phyloP scores from a whole-genome alignment of 2,329 filamentous ascomycete genomes.

The Sporothrix brunneoviolacea region DNA sequence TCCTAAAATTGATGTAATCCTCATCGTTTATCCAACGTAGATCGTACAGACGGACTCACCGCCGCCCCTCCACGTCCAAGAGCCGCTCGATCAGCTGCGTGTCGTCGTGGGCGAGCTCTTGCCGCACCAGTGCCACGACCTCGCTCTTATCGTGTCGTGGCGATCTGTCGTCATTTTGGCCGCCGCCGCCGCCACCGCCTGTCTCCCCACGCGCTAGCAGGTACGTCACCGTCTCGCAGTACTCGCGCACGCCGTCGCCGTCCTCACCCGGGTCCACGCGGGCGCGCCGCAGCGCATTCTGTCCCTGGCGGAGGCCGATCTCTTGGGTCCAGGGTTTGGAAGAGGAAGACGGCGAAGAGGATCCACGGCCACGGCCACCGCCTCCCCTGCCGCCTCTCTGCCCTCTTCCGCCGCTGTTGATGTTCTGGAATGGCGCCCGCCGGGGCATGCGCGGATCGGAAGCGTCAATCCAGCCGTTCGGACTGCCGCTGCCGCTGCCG shows the following conservation, averaged over 20 bases:
- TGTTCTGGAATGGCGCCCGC: neutral
- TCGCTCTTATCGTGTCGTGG: slow-evolving; percentile 21
- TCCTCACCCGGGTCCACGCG: slow-evolving; percentile 44
- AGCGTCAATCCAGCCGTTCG: neutral
- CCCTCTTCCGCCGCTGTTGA: neutral
- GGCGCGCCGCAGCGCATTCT: slow-evolving; percentile 45
- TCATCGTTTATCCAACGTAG: neutral
- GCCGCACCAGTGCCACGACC: slow-evolving; percentile 33
- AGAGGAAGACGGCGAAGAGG: neutral
- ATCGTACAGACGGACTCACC: neutral
- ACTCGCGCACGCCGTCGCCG: slow-evolving; percentile 55
- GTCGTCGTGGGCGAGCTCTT: slow-evolving; percentile 42
- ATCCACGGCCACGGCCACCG: neutral
- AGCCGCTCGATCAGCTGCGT: slow-evolving; percentile 45
- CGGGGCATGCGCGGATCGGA: neutral
- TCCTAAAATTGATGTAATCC: no score
- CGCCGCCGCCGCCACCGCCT: slow-evolving; percentile 24
- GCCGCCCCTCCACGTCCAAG: slow-evolving; percentile 36
- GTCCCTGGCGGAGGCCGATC: slow-evolving; percentile 49
- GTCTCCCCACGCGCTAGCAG: slow-evolving; percentile 34
- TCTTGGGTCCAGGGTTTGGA: slow-evolving; percentile 47
- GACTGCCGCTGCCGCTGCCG: no score
- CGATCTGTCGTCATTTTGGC: slow-evolving; percentile 10
- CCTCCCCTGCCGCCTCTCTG: neutral
- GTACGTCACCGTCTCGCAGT: slow-evolving; percentile 49